Evolutionary conservation across 2,329 filamentous ascomycete genomes (phyloP).

Genomic region (Pleoardoris graminearum): DNA sequence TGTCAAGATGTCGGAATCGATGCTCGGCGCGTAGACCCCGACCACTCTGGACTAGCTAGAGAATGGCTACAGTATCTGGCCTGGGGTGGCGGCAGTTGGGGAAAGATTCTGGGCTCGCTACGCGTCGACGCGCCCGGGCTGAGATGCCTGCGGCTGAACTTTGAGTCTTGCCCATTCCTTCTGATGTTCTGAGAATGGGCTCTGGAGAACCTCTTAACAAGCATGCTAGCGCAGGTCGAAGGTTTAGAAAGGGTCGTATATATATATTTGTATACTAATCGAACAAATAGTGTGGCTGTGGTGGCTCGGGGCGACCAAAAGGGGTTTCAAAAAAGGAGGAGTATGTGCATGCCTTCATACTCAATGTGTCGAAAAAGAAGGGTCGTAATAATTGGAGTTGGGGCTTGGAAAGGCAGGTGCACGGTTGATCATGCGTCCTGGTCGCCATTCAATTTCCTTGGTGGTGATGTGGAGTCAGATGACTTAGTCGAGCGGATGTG

Average conservation of each 20-base stretch:
- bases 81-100: constrained; percentile 24
- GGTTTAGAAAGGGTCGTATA: constrained; percentile 39
- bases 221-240: constrained; percentile 31
- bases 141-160: constrained; percentile 41
- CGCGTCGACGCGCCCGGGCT: constrained; percentile 34
- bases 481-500: constrained; percentile 42
- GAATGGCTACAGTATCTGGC: constrained; percentile 46
- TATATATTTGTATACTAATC: too few relatives aligned
- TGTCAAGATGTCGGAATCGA: constrained; percentile 45
- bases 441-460: constrained; percentile 44
- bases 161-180: constrained; percentile 40
- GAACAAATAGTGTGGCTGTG: too few relatives aligned
- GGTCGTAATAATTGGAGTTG: constrained; percentile 37
- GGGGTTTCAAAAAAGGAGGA: too few relatives aligned
- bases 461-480: constrained; percentile 38
- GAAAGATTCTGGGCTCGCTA: constrained; percentile 26
- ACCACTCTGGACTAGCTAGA: constrained; percentile 26
- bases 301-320: too few relatives aligned
- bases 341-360: too few relatives aligned
- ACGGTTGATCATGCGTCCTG: constrained; percentile 41
- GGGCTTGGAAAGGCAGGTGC: constrained; percentile 35
- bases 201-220: constrained; percentile 40
- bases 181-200: constrained; percentile 31
- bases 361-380: too few relatives aligned
- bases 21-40: constrained; percentile 32